A percentile compares a stretch with the other conserved stretches of the same genome.
Evolutionary conservation across 768 basidiomycete species (phyloP).

Genomic region (Coprinopsis sp.): DNA sequence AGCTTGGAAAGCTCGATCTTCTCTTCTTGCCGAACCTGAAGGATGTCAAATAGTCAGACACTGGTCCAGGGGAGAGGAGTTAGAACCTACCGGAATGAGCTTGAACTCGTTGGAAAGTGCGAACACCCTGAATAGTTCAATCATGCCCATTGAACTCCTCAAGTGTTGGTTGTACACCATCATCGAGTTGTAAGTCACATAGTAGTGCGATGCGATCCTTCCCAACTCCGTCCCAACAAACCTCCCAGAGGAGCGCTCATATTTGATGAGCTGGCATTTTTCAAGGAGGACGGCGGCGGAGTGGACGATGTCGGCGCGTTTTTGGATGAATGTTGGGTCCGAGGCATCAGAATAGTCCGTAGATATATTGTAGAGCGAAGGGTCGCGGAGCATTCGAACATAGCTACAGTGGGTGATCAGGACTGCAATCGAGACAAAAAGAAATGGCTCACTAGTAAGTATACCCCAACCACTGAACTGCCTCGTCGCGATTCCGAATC

Average conservation of each 20-base stretch:
- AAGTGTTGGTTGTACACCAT: slow-evolving; percentile 94
- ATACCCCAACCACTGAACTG: slow-evolving; percentile 95
- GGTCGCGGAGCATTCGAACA: slow-evolving; percentile 90
- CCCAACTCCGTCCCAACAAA: slow-evolving; percentile 95
- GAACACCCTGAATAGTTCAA: slow-evolving; percentile 95
- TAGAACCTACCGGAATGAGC: slow-evolving; percentile 47
- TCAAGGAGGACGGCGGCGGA: slow-evolving; percentile 91
- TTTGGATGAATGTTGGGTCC: slow-evolving; percentile 5
- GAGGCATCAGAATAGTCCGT: slow-evolving; percentile 83
- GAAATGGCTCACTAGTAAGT: slow-evolving; percentile 73
- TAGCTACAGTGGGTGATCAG: slow-evolving; percentile 47
- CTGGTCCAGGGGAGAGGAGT: neutral
- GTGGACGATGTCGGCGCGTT: slow-evolving; percentile 82
- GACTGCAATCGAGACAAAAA: slow-evolving; percentile 7
- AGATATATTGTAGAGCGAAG: slow-evolving; percentile 82
- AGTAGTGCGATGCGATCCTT: slow-evolving; percentile 91
- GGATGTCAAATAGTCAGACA: neutral
- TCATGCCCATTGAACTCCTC: slow-evolving; percentile 74
- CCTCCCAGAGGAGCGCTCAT: slow-evolving; percentile 80
- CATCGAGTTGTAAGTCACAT: slow-evolving; percentile 95
- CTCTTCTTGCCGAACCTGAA: slow-evolving; percentile 46
- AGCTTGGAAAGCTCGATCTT: slow-evolving; percentile 88
- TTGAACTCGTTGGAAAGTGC: slow-evolving; percentile 96
- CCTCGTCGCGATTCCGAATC: slow-evolving; percentile 92
- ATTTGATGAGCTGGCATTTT: slow-evolving; percentile 92